Evolutionary conservation across 352 stramenopile genomes (phyloP), one percentile per base, ranked within the genome.

Genomic region (Globisporangium solare): DNA sequence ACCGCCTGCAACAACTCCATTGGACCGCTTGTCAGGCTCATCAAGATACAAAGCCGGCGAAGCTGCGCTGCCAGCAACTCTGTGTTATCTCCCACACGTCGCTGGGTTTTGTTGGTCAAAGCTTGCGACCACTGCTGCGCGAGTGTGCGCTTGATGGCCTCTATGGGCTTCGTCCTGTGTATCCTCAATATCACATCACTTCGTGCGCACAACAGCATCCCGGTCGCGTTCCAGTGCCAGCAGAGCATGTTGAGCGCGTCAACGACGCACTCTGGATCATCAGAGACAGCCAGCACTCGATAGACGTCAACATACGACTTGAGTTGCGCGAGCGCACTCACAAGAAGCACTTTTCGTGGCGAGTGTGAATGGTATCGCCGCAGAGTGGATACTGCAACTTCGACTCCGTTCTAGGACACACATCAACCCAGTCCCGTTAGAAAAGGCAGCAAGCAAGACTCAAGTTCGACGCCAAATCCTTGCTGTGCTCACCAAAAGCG

Each of bases 191-290:
- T 61, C 40, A 21, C 45, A 10, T 73, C 59, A 43, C 68, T 79
- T 15, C 82, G 73, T 4, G 71, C 65, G 56, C 79, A 88, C 54
- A 89, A 21, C 42, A 85, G 61, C 60, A 75, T 52, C 10, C 58
- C 69, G 1, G 63, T 68, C 24, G 67, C 56, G 14, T 70, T 74
- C 82, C 79, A 92, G 49, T 92, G 79, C 82, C 82, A 92, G n/a
- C 60, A 67, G 1, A 88, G 15, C 56, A 77, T 68, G 20, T 71
- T 58, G 6, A 76, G 6, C 8, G 45, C 54, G 35, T 31, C 60
- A 20, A 51, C 24, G 46, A 27, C 31, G 54, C 51, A 37, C 46
- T 3, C 21, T 12, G 4, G 5, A 35, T 39, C 21, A 20, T 51
- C 6, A 32, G 21, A 20, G 18, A 37, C n/a, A 21, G 13, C n/a